Evolutionary conservation across 495 filamentous ascomycete species (phyloP), one percentile per base, ranked within the genome.

Genomic region (Xylaria intraflava): DNA sequence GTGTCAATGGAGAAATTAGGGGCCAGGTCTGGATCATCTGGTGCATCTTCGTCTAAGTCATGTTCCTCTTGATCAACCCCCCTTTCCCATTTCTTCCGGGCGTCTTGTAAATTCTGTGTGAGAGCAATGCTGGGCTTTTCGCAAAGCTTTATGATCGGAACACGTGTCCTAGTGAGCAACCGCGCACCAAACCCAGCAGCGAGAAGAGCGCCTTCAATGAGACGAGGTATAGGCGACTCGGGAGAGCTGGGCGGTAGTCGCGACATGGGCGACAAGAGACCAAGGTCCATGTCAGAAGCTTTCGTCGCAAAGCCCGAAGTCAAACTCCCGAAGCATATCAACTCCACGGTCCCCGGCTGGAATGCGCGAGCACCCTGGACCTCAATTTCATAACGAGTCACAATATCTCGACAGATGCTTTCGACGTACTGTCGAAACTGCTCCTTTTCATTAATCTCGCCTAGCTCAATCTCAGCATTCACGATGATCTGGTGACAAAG

Each of bases 71-170:
- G 67, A 4, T 59, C 52, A 17, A 63, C 36, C 0, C 76, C 77
- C 12, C 58, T 73, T 47, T 83, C 84, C 80, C 85, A 86, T 55
- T 81, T 84, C 19, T 63, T 56, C 27, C 84, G 74, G 46, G 80
- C 82, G 30, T 78, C 72, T n/a, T 73, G 50, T 2, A 89, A 71
- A 14, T 70, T 72, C 3, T 55, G 35, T 14, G 72, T 70, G 14
- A 89, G 73, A 20, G 76, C 65, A 5, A 67, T 59, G 0, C 73
- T 72, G 5, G 87, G 87, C 51, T 76, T 79, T 62, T 90, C 78
- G 67, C 86, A 90, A 27, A 94, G 69, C 58, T 89, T 89, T 61
- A 94, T 83, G 51, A 93, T 91, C 20, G 89, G 89, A 26, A 90
- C 83, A 56, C 88, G 78, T 7, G 89, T 90, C 31, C 75, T 77